phyloP scores from a whole-genome alignment of 2,329 filamentous ascomycete species.

The Botrytis porri region DNA sequence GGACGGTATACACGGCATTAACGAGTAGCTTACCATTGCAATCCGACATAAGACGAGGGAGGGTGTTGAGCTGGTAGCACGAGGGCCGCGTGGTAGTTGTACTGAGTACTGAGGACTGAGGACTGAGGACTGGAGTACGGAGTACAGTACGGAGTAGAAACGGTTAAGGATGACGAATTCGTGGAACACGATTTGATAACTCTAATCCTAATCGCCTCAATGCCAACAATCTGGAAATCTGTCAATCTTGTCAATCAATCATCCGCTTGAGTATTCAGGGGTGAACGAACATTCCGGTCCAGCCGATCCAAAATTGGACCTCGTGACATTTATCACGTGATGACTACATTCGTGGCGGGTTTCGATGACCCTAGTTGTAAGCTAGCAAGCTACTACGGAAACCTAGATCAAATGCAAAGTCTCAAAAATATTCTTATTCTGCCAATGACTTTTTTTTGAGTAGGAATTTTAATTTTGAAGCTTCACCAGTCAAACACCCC shows the following conservation, averaged over 20 bases:
- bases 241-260: constrained; percentile 6
- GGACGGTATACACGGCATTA: neutral
- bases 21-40: neutral
- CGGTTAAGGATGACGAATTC: constrained; percentile 17
- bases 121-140: too few species aligned
- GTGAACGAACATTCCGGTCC: neutral
- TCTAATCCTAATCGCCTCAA: constrained; percentile 8
- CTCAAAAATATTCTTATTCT: constrained; percentile 19
- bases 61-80: constrained; percentile 7
- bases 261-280: constrained; percentile 17
- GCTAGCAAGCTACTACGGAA: neutral
- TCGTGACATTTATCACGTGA: neutral
- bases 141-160: constrained; percentile 1
- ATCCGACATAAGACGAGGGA: constrained; percentile 7
- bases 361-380: neutral
- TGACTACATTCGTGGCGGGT: rapidly evolving
- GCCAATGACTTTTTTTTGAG: constrained; percentile 21
- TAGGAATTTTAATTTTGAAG: constrained; percentile 10
- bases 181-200: constrained; percentile 16
- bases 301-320: neutral
- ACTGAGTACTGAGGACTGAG: neutral
- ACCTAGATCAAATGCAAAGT: constrained; percentile 8
- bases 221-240: neutral
- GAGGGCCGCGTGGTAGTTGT: constrained; percentile 13
- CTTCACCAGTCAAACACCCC: constrained; percentile 19